A percentile compares a stretch with the other conserved stretches of the same genome.
These are phyloP conservation scores for Orbilia oligospora DNA, from an alignment of 2,329 filamentous ascomycete species.

Conservation along the genomic window DNA sequence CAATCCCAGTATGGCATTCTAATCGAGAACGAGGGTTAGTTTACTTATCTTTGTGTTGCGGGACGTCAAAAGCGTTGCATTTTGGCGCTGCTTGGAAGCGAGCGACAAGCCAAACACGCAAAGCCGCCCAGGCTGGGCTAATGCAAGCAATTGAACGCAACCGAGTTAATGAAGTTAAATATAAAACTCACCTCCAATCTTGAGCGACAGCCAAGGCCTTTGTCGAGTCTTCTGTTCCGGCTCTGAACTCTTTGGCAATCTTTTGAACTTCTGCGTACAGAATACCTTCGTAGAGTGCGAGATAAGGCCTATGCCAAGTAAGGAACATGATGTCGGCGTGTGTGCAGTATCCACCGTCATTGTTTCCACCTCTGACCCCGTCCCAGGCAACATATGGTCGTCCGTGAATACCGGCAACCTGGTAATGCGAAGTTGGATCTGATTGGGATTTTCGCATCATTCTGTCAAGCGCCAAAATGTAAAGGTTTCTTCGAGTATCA, in stretches of 20 bases:
- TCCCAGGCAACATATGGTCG: conserved; percentile 59
- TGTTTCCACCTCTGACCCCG: conserved; percentile 49
- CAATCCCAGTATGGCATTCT: conserved; percentile 69
- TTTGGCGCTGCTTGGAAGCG: conserved; percentile 1
- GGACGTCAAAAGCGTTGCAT: conserved; percentile 37
- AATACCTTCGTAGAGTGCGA: conserved; percentile 69
- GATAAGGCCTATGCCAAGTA: conserved; percentile 86
- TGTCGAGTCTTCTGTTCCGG: conserved; percentile 22
- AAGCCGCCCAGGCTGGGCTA: neutral
- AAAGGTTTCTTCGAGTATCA: conserved; percentile 72
- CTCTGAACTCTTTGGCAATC: conserved; percentile 45
- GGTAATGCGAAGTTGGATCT: conserved; percentile 80
- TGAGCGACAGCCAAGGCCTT: conserved; percentile 29
- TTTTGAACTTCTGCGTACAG: conserved; percentile 42
- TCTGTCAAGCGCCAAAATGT: conserved; percentile 80
- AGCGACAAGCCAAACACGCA: conserved; percentile 21
- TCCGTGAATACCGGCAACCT: conserved; percentile 87
- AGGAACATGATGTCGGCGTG: conserved; percentile 83
- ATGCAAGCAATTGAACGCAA: neutral
- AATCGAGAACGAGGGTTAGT: conserved; percentile 29
- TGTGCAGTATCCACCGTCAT: conserved; percentile 76
- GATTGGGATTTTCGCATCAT: conserved; percentile 78
- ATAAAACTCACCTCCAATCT: conserved; percentile 43
- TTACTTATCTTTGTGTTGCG: conserved; percentile 38
- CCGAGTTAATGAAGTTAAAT: neutral